Conservation (phyloP, 1,284 basidiomycete genomes). For the Cryptococcus depauperatus region DNA sequence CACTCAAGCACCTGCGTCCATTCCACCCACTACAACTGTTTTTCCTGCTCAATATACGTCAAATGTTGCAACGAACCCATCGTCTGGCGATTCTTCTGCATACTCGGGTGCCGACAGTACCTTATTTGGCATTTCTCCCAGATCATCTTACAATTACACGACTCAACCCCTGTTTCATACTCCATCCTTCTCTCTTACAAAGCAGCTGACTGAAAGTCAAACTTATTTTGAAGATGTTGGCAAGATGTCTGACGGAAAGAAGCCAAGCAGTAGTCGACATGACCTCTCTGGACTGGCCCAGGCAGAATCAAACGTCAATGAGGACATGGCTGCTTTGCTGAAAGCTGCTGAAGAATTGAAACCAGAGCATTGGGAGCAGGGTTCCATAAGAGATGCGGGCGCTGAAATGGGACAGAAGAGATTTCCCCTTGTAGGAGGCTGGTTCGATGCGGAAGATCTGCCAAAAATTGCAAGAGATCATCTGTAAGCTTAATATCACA, state of each 20-base stretch:
- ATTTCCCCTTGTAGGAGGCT: slow-evolving; percentile 28
- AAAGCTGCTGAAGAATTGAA: background rate
- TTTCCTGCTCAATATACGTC: background rate
- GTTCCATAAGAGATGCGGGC: background rate
- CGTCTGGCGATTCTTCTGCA: background rate
- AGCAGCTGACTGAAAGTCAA: background rate
- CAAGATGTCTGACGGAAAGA: background rate
- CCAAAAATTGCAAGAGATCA: slow-evolving; percentile 36
- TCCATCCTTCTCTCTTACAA: background rate
- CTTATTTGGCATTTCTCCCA: too few relatives aligned
- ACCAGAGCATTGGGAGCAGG: background rate
- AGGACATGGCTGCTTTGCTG: slow-evolving; percentile 1
- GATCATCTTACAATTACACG: background rate
- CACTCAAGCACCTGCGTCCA: background rate
- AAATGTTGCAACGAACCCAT: background rate
- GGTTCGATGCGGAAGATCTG: slow-evolving; percentile 37
- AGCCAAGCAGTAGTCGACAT: too few relatives aligned
- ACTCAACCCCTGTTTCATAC: too few relatives aligned
- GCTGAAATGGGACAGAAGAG: slow-evolving; percentile 4
- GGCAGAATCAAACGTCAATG: background rate
- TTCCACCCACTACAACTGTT: background rate
- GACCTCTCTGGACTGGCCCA: background rate
- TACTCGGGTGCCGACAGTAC: too few relatives aligned
- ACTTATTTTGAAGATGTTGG: background rate
- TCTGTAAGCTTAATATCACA: slow-evolving; percentile 22